These are phyloP conservation scores for Eimeria praecox DNA, from an alignment of 169 alveolate species.

Conservation along the genomic window DNA sequence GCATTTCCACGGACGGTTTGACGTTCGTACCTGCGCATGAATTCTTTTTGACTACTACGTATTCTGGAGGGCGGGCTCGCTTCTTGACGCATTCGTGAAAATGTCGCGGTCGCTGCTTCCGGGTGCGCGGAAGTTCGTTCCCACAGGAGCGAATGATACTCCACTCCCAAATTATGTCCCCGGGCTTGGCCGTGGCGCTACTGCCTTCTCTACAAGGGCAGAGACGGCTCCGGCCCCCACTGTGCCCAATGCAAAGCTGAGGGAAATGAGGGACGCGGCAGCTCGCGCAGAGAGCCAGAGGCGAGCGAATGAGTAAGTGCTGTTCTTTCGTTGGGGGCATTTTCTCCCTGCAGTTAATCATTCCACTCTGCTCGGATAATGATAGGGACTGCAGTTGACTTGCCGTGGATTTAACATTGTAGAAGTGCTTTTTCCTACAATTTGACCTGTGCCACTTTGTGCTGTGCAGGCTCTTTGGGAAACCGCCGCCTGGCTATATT, in stretches of 20 bases:
- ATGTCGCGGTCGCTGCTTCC: constrained; percentile 70
- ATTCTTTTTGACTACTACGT: neutral
- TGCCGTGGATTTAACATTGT: no score
- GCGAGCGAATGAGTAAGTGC: constrained; percentile 44
- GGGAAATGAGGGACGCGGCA: constrained; percentile 62
- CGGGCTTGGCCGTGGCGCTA: constrained; percentile 81
- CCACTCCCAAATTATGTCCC: constrained; percentile 74
- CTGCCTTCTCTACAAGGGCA: constrained; percentile 79
- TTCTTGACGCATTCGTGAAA: neutral
- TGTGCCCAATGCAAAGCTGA: constrained; percentile 45
- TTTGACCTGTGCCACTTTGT: neutral
- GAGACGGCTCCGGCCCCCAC: constrained; percentile 79
- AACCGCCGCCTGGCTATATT: constrained; percentile 87
- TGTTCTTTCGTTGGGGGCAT: neutral
- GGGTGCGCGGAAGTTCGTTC: constrained; percentile 74
- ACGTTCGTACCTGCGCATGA: neutral
- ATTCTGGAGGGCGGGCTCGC: neutral
- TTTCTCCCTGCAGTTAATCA: neutral
- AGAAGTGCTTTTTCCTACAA: neutral
- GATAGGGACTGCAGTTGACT: no score
- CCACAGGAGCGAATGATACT: constrained; percentile 59
- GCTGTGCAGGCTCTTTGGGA: constrained; percentile 80
- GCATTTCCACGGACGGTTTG: neutral
- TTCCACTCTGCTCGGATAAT: no score
- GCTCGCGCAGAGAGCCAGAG: constrained; percentile 61